These are phyloP conservation scores for Citrus glauca DNA, from an alignment of 345 rosid species.

Conservation along the genomic window DNA sequence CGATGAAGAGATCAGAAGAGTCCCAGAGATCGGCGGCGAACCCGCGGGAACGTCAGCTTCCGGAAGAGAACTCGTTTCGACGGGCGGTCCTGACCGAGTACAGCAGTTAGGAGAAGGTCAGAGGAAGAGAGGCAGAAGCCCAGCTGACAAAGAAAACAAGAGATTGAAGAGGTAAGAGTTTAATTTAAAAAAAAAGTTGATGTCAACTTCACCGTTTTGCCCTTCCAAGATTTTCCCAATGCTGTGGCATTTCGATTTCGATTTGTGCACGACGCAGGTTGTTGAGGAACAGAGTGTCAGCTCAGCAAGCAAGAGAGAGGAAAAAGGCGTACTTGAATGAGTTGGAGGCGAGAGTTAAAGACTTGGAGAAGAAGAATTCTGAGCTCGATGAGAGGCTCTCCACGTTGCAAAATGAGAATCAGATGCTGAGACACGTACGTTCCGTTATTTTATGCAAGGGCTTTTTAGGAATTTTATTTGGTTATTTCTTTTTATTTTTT, in stretches of 20 bases:
- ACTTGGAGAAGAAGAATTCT: conserved; percentile 85
- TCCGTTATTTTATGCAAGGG: not conserved
- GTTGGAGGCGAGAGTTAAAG: conserved; percentile 74
- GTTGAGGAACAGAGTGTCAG: conserved; percentile 98
- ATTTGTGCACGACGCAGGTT: conserved; percentile 39
- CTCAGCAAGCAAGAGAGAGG: conserved; percentile 99
- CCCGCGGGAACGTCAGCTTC: conserved; percentile 43
- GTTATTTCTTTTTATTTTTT: no score
- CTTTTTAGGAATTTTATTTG: not conserved
- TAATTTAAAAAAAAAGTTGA: not conserved
- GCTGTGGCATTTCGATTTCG: conserved; percentile 14
- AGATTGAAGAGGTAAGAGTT: conserved; percentile 66
- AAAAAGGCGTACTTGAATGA: conserved; percentile 86
- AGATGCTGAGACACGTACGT: conserved; percentile 95
- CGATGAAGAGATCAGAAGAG: conserved; percentile 95
- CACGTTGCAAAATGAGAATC: conserved; percentile 93
- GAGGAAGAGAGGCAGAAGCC: conserved; percentile 78
- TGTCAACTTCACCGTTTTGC: not conserved
- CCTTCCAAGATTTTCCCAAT: not conserved
- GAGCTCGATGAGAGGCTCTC: conserved; percentile 89
- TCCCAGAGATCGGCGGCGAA: conserved; percentile 83
- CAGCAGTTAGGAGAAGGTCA: conserved; percentile 56
- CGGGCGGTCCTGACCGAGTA: conserved; percentile 38
- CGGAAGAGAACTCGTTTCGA: conserved; percentile 41
- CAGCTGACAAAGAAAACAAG: conserved; percentile 92